Evolutionary conservation across 139 green algal genomes (phyloP).

Genomic region (Chlamydomonas sp.): DNA sequence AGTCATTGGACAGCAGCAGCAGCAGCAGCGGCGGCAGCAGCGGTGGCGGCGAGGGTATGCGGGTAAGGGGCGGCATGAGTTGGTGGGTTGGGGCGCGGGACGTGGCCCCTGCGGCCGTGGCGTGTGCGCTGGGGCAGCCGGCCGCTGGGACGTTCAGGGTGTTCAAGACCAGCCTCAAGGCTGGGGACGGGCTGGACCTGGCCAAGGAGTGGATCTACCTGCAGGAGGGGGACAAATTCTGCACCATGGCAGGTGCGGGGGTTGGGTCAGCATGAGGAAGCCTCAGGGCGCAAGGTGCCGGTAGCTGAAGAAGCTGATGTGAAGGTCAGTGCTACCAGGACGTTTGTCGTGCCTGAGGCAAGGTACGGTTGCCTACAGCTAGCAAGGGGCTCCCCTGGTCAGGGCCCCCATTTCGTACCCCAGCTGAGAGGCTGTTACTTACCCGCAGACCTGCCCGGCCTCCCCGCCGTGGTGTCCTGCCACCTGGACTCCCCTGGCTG

Average conservation of each 20-base stretch:
- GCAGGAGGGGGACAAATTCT: conserved; percentile 40
- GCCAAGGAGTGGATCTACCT: conserved; percentile 35
- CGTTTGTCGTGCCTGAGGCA: no score
- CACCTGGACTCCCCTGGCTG: conserved; percentile 28
- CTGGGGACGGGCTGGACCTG: background rate
- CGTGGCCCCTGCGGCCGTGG: background rate
- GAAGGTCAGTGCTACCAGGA: no score
- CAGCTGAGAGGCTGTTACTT: no score
- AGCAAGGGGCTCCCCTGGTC: background rate
- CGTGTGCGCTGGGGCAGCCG: conserved; percentile 17
- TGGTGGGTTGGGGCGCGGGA: background rate
- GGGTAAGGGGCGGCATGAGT: background rate
- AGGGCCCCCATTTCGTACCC: no score
- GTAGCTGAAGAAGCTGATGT: background rate
- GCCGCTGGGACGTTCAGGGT: background rate
- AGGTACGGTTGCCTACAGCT: no score
- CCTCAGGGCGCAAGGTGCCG: background rate
- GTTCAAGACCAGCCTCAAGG: conserved; percentile 6
- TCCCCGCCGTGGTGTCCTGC: conserved; percentile 5
- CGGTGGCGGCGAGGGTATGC: background rate
- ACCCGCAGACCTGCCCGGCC: conserved; percentile 4
- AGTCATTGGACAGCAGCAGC: background rate
- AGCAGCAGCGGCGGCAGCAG: no score
- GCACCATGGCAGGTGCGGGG: conserved; percentile 12
- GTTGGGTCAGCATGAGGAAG: background rate